Percentiles rank a stretch among this genome's conserved stretches.
Conservation (phyloP, 1,284 basidiomycete genomes). For the Moesziomyces sp. region DNA sequence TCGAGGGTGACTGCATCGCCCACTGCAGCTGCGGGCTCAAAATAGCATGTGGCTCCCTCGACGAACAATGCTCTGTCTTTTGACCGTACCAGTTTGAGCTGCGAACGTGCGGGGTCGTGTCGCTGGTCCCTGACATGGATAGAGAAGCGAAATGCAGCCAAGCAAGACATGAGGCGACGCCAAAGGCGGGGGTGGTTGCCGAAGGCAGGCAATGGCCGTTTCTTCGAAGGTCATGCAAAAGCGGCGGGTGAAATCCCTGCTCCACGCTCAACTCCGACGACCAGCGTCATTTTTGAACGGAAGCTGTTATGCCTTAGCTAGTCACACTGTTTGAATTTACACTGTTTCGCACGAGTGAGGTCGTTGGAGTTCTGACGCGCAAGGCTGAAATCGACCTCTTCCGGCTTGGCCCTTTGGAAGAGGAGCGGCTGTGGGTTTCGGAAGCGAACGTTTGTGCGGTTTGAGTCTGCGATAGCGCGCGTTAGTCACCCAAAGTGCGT, state of each 20-base stretch:
- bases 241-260: neutral
- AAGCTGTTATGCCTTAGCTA: too few relatives aligned
- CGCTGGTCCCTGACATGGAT: too few relatives aligned
- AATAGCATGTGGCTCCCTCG: neutral
- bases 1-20: neutral
- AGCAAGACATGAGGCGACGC: neutral
- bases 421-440: constrained; percentile 6
- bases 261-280: constrained; percentile 11
- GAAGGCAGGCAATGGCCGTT: neutral
- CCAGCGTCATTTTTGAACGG: too few relatives aligned
- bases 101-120: too few relatives aligned
- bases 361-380: neutral
- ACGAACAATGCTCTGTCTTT: neutral
- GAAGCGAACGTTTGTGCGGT: constrained; percentile 26
- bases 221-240: constrained; percentile 12
- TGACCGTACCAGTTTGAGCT: too few relatives aligned
- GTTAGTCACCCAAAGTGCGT: neutral
- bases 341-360: constrained; percentile 18
- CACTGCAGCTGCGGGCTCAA: neutral
- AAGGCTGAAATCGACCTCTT: constrained; percentile 9
- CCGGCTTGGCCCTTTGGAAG: constrained; percentile 18
- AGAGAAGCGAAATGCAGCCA: neutral
- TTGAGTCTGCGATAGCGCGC: neutral
- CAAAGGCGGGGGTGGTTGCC: neutral
- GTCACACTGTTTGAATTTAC: too few relatives aligned